These are phyloP conservation scores for Dioszegia crocea DNA, from an alignment of 768 basidiomycete species.

Conservation along the genomic window DNA sequence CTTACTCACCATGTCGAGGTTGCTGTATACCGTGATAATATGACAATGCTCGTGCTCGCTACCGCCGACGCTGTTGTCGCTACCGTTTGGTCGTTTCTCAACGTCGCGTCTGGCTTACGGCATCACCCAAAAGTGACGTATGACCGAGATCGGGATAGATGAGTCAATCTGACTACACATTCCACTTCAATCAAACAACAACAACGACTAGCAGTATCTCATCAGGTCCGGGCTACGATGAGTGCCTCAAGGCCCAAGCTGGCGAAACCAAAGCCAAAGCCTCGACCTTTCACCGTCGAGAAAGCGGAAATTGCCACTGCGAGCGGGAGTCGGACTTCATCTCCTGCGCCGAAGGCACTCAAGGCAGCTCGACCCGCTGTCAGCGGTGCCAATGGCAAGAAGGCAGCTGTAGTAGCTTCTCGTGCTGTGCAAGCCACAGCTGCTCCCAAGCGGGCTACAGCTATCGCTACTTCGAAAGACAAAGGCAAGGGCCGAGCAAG, in stretches of 20 bases:
- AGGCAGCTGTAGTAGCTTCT: not conserved
- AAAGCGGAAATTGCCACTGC: not conserved
- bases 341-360: not conserved
- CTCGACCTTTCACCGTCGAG: not conserved
- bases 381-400: not conserved
- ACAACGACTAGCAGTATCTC: no score
- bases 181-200: no score
- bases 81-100: not conserved
- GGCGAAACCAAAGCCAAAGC: constrained; percentile 4
- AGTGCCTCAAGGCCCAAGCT: constrained; percentile 10
- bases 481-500: constrained; percentile 1
- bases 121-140: constrained; percentile 5
- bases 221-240: no score
- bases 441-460: not conserved
- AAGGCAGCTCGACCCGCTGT: not conserved
- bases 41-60: not conserved
- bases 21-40: not conserved
- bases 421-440: not conserved
- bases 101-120: not conserved
- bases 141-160: no score
- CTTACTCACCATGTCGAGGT: not conserved
- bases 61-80: not conserved
- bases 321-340: not conserved
- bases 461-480: not conserved
- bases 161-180: no score